Percentiles rank a stretch among this genome's conserved stretches.
Conservation (phyloP, 2,329 filamentous ascomycete genomes). For the Orbilia javanica region DNA sequence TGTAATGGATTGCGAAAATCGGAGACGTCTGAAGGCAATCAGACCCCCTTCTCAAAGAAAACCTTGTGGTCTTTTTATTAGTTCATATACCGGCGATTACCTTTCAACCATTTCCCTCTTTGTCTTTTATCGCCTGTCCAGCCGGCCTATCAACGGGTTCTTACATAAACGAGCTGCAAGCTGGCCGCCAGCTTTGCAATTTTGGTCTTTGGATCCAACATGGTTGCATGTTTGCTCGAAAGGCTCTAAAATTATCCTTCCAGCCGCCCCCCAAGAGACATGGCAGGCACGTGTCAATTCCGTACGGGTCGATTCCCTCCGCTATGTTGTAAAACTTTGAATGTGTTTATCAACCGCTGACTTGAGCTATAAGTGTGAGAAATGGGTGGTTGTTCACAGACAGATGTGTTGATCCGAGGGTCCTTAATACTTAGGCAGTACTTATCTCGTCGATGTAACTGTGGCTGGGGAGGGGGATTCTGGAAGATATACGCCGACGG, state of each 20-base stretch:
- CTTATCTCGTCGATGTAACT: conserved; percentile 1
- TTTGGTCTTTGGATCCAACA: not conserved
- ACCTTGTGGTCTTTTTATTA: too few species aligned
- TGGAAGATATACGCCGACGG: not conserved
- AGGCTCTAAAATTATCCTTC: not conserved
- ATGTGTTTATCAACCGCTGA: not conserved
- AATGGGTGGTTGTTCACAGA: not conserved
- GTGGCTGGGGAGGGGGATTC: not conserved
- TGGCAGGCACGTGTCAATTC: not conserved
- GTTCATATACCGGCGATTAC: not conserved
- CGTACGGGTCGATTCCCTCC: not conserved
- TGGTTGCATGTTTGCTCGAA: not conserved
- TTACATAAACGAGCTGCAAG: conserved; percentile 1
- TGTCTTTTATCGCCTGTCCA: not conserved
- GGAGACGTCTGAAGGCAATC: not conserved
- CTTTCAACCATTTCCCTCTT: not conserved
- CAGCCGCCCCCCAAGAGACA: not conserved
- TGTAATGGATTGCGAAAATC: too few species aligned
- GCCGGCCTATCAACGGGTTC: not conserved
- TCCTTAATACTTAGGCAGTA: not conserved
- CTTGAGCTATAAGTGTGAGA: not conserved
- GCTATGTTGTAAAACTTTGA: not conserved
- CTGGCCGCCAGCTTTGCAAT: not conserved
- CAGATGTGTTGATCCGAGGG: not conserved
- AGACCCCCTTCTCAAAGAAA: not conserved